Conservation (phyloP, 2,329 filamentous ascomycete species). For the Fusarium sp. region DNA sequence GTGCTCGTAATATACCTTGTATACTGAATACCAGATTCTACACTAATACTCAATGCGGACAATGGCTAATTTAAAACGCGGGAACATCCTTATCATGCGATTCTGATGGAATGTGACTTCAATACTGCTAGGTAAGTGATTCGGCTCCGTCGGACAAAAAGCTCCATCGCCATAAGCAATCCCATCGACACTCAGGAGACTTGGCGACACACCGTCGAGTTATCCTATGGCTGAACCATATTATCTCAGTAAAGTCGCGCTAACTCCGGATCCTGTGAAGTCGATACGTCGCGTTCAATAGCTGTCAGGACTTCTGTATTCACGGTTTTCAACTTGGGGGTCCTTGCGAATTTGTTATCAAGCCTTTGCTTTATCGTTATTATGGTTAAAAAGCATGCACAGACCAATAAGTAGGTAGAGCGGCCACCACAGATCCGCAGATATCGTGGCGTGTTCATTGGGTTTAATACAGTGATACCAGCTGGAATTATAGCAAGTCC, state of each 20-base stretch:
- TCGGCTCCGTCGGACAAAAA: neutral
- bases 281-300: neutral
- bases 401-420: no score
- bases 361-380: fast-evolving
- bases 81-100: no score
- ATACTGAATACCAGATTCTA: neutral
- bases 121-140: neutral
- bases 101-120: neutral
- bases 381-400: no score
- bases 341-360: no score
- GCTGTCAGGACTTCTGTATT: no score
- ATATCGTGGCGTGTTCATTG: no score
- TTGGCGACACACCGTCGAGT: neutral
- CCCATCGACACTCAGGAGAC: neutral
- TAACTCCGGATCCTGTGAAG: neutral
- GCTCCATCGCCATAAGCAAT: neutral
- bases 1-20: neutral
- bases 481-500: no score
- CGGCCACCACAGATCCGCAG: no score
- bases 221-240: neutral
- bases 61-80: no score
- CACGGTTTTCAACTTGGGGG: fast-evolving
- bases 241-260: neutral
- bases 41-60: neutral
- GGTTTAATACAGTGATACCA: no score